Base-by-base conservation (phyloP, 2,329 filamentous ascomycete species). In the Microsporum canis region DNA sequence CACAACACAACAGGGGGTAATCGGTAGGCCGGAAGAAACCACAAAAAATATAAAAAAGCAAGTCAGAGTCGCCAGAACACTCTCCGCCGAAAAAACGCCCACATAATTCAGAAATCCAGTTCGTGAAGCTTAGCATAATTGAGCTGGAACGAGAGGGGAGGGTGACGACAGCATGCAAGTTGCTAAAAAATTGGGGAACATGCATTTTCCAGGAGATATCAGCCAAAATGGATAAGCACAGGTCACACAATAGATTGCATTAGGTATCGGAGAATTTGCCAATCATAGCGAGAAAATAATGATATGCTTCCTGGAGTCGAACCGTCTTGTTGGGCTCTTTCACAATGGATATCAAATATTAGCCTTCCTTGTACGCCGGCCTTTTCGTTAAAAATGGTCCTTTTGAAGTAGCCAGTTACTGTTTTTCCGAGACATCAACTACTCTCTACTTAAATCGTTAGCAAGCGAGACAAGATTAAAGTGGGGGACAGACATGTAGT, bases 81-180 rank as follows among this genome's bases (percentile, higher is more conserved):
- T 55, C 51, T 55, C 51, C 29, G 31, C 51, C 51, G n/a, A 31
- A 36, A 31, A 55, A 55, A 55, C 51, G 51, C 51, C 51, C 51
- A 55, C n/a, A 55, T 55, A 55, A 55, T 36, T 23, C 51, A 36
- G n/a, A 36, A 55, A 55, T 55, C 51, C 51, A 38, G 36, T 38
- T 34, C 51, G 33, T 55, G 51, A 55, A 55, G 31, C 2, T 55
- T n/a, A 23, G 4, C 38, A 39, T 27, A 27, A 47, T 47, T 27
- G 17, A 47, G 43, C 43, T 27, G 23, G 17, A 5, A 5, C 23
- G 17, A 47, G 39, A 43, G 33, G 27, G 33, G 31, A 55, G 5
- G 31, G 17, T 5, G 51, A 36, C 12, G 51, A 36, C 31, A 34
- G 51, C 8, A 38, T 55, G 51, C 51, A 36, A 36, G 51, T 36